These are phyloP conservation scores for Tausonia pullulans DNA, from an alignment of 1,284 basidiomycete genomes.

Conservation along the genomic window DNA sequence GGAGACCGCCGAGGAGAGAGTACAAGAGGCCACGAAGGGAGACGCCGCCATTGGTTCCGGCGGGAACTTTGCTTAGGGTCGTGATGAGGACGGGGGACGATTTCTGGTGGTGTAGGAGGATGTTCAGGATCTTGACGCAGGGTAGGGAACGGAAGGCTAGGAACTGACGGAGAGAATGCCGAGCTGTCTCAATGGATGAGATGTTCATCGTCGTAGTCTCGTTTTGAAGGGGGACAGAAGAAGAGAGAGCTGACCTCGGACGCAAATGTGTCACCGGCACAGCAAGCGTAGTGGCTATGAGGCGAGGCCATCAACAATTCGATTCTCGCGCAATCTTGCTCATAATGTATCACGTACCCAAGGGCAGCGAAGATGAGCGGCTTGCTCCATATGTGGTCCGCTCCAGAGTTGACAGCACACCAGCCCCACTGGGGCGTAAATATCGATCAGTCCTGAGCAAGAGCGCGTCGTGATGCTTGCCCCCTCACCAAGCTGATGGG, in stretches of 20 bases:
- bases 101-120: slow-evolving; percentile 16
- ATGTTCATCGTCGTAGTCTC: no score
- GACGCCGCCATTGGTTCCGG: slow-evolving; percentile 85
- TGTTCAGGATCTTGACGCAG: neutral
- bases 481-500: no score
- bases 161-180: slow-evolving; percentile 55
- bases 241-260: slow-evolving; percentile 42
- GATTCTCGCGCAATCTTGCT: no score
- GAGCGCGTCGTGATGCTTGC: no score
- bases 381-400: slow-evolving; percentile 33
- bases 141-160: neutral
- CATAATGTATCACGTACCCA: slow-evolving; percentile 43
- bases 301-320: no score
- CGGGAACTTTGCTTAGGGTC: slow-evolving; percentile 58
- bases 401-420: no score
- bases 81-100: slow-evolving; percentile 62
- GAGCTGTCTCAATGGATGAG: slow-evolving; percentile 35
- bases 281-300: slow-evolving; percentile 63
- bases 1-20: slow-evolving; percentile 58
- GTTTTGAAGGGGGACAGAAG: slow-evolving; percentile 24
- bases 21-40: slow-evolving; percentile 61
- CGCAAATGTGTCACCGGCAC: slow-evolving; percentile 66
- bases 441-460: no score
- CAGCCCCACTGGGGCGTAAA: no score
- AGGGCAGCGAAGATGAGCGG: slow-evolving; percentile 52